Percentiles rank a stretch among this genome's conserved stretches.
These are phyloP conservation scores for Beverwykella pulmonaria DNA, from an alignment of 495 filamentous ascomycete species.

Conservation along the genomic window DNA sequence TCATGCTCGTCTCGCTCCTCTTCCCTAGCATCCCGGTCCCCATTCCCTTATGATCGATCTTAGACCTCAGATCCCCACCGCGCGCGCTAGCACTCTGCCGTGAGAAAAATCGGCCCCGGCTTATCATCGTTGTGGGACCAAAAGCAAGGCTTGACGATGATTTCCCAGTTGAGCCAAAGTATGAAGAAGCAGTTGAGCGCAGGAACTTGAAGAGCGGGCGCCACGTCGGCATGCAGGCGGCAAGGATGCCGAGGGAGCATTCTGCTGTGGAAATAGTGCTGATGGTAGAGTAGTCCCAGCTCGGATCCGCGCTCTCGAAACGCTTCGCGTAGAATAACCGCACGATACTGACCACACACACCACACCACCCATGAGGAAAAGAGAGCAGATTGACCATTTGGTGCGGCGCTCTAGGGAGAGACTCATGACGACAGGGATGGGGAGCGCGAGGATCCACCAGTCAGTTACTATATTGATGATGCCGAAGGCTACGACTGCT, in stretches of 20 bases:
- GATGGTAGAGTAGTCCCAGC: conserved; percentile 23
- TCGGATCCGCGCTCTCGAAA: conserved; percentile 16
- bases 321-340: conserved; percentile 11
- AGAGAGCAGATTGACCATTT: conserved; percentile 33
- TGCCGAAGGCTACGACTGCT: conserved; percentile 24
- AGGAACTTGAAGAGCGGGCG: conserved; percentile 27
- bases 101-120: too few species aligned
- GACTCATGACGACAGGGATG: conserved; percentile 37
- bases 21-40: background rate
- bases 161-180: background rate
- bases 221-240: conserved; percentile 31
- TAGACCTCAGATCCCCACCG: background rate
- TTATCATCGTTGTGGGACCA: too few species aligned
- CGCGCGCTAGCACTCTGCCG: background rate
- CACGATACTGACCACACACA: conserved; percentile 22
- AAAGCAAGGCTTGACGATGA: background rate
- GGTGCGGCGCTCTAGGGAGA: conserved; percentile 34
- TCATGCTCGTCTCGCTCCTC: conserved; percentile 1
- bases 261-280: conserved; percentile 12
- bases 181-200: background rate
- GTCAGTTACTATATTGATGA: conserved; percentile 41
- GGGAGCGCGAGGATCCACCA: conserved; percentile 40
- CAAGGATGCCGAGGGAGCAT: conserved; percentile 16
- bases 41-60: background rate
- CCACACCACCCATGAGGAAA: conserved; percentile 22